Conservation (phyloP, 2,329 filamentous ascomycete species). For the Hirsutella thompsonii region DNA sequence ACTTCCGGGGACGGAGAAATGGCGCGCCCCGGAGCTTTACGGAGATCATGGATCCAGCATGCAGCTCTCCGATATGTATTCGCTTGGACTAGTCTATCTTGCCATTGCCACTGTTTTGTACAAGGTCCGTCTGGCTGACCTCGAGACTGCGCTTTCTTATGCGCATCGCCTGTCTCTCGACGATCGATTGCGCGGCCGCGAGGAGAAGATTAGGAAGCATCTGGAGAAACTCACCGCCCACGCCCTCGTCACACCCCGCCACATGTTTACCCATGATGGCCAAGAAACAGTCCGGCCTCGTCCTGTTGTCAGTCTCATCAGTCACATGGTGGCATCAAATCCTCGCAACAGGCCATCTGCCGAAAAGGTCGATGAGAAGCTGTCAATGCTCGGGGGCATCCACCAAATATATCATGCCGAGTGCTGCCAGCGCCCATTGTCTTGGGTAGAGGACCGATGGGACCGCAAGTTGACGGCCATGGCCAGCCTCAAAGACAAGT, state of each 20-base stretch:
- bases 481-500: conserved; percentile 17
- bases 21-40: conserved; percentile 31
- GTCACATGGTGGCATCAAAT: conserved; percentile 20
- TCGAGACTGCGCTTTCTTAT: conserved; percentile 24
- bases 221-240: conserved; percentile 19
- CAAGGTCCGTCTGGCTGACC: conserved; percentile 22
- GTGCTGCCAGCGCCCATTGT: conserved; percentile 28
- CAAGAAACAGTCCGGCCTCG: conserved; percentile 26
- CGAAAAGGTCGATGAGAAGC: conserved; percentile 23
- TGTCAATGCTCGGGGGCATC: conserved; percentile 31
- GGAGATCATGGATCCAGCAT: conserved; percentile 25
- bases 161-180: conserved; percentile 12
- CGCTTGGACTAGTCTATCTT: conserved; percentile 31
- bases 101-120: conserved; percentile 31
- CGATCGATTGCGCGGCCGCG: conserved; percentile 18
- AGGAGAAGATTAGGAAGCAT: conserved; percentile 20
- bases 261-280: conserved; percentile 22
- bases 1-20: conserved; percentile 26
- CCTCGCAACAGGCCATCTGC: conserved; percentile 20
- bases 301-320: conserved; percentile 24
- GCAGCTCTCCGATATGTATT: conserved; percentile 34
- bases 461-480: conserved; percentile 20
- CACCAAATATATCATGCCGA: conserved; percentile 32
- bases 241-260: conserved; percentile 20
- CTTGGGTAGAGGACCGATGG: conserved; percentile 22